Base-by-base conservation (phyloP, 75 land plant species). In the Pseudotsuga menziesii region DNA sequence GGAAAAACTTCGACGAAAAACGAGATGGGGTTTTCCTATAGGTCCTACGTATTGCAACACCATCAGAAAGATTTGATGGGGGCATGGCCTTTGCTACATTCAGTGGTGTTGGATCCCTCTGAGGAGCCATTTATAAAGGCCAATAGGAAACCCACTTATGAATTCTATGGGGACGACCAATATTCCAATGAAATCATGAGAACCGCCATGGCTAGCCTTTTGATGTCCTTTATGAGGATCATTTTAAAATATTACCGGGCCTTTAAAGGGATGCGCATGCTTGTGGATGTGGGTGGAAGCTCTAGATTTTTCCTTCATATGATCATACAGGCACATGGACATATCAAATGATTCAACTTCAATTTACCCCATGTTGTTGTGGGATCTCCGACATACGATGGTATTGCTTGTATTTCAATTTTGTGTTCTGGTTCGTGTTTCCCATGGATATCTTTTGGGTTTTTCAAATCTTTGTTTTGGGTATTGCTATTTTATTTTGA, bases 251-350 rank as follows among this genome's bases (percentile, higher is more conserved):
- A 75, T 58, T 91, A 89, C 80, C 77, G 80, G 7, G 92, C 89
- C 55, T 88, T 91, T 55, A 64, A 75, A 0, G 90, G 87, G 15
- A 81, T 93, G 25, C 20, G 69, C 36, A 56, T 58, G 2, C 67
- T 93, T 20, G 93, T 93, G 15, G 96, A 93, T 62, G 90, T 93
- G 8, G 96, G 96, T 0, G 96, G 96, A 8, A 92, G 96, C 63
- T 80, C 85, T 4, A 93, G 91, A 15, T 74, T 83, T 13, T 79
- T 88, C 73, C 76, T 93, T 27, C 26, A 71, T 63, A 80, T 87
- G 86, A 91, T 93, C 77, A 41, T 87, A 26, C 63, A 75, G 35
- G 69, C 74, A 74, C 44, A 80, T 44, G 83, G 83, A 0, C 39
- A 75, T 27, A 73, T 93, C 26, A 13, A 57, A 41, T 93, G 88